Base-by-base conservation (phyloP, 345 rosid genomes). In the Linum trigynum region DNA sequence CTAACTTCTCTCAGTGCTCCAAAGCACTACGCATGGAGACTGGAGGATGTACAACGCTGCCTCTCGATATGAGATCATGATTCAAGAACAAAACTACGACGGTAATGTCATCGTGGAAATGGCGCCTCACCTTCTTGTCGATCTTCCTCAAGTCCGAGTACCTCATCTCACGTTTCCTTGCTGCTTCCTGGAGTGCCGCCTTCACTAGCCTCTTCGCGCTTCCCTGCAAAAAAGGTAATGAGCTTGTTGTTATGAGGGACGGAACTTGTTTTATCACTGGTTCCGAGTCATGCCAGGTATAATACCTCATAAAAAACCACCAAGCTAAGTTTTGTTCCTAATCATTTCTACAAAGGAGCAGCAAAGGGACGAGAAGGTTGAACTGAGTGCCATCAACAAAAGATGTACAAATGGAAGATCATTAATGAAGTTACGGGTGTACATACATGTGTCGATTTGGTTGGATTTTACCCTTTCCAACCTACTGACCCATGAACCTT, bases 71-170 rank as follows among this genome's bases (percentile, higher is more conserved):
- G 67, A 83, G 85, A 73, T 87, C 92, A 23, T 89, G 96, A 78
- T 92, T 85, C 65, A 92, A 84, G 79, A 89, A 92, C 73, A 87
- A 80, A 62, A 92, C 87, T 67, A 87, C 81, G 7, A 84, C 98
- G 11, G 98, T 89, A 73, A 92, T 84, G 71, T 89, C 98, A n/a
- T 92, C 98, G 5, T 92, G 98, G 70, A 92, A 92, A 77, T 89
- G 95, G 6, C 95, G 92, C 39, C 95, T 89, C 42, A 92, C 98
- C 74, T 83, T 83, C 86, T 82, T 89, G 77, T 87, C 92, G 23
- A 89, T 84, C 80, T 87, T 92, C 65, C 80, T 75, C 23, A 89
- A 84, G 81, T 89, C 96, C 4, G 98, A 89, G 76, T 89, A 92
- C 77, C 92, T 72, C 96, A 85, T 84, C 69, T 92, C 92, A 45